phyloP scores from a whole-genome alignment of 345 rosid species.

The Anastatica hierochuntica region DNA sequence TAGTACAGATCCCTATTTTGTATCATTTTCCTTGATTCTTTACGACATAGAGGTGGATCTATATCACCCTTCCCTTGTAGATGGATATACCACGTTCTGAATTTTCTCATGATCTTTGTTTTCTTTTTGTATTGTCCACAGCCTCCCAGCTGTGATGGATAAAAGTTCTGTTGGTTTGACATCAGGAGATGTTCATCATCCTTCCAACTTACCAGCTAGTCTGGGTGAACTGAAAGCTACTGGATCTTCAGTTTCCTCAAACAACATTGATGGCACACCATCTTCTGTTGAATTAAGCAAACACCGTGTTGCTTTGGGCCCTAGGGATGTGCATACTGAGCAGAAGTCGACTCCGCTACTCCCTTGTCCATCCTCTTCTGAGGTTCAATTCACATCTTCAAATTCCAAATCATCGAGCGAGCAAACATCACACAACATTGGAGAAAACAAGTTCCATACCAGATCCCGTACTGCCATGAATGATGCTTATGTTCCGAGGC shows the following conservation, averaged over 20 bases:
- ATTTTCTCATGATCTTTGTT: constrained; percentile 7
- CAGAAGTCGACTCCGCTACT: constrained; percentile 30
- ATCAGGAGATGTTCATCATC: constrained; percentile 28
- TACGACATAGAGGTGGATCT: neutral
- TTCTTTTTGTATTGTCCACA: constrained; percentile 24
- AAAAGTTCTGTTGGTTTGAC: constrained; percentile 39
- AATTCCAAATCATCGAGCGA: constrained; percentile 55
- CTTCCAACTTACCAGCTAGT: constrained; percentile 24
- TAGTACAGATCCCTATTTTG: neutral
- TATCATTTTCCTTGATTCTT: neutral
- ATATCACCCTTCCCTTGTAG: neutral
- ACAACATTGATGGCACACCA: constrained; percentile 28
- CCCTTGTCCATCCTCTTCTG: constrained; percentile 43
- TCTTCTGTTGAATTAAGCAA: constrained; percentile 33
- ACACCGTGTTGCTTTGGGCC: constrained; percentile 32
- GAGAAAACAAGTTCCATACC: constrained; percentile 36
- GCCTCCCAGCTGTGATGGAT: constrained; percentile 34
- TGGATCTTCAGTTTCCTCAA: constrained; percentile 26
- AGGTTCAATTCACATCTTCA: constrained; percentile 46
- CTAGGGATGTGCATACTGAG: constrained; percentile 29
- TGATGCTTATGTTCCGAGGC: constrained; percentile 45
- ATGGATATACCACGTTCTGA: neutral
- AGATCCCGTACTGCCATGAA: constrained; percentile 40
- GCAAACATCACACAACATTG: constrained; percentile 29
- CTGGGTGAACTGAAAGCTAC: constrained; percentile 34